Evolutionary conservation across 1,284 basidiomycete species (phyloP).

Genomic region (Cutaneotrichosporon cutaneum): DNA sequence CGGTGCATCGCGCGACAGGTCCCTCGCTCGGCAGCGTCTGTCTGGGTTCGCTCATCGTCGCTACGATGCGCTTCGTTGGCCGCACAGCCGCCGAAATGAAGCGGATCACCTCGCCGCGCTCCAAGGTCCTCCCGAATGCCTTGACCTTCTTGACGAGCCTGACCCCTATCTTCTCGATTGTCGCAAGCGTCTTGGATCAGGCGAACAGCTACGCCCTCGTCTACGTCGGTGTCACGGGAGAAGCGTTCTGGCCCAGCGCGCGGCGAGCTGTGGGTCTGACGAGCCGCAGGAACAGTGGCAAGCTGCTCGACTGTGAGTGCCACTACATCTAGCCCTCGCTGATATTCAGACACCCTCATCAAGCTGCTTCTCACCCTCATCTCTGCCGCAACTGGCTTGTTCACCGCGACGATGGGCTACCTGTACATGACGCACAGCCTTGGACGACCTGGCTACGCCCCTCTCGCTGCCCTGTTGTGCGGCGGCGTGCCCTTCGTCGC

Average conservation of each 20-base stretch:
- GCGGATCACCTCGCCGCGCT: conserved; percentile 39
- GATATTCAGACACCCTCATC: conserved; percentile 60
- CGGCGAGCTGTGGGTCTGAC: conserved; percentile 61
- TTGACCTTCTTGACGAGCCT: conserved; percentile 54
- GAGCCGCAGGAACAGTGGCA: conserved; percentile 45
- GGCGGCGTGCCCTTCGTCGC: conserved; percentile 77
- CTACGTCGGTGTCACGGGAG: conserved; percentile 82
- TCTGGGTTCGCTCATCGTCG: conserved; percentile 72
- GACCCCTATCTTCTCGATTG: conserved; percentile 50
- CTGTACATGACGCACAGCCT: conserved; percentile 83
- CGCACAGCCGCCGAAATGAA: conserved; percentile 42
- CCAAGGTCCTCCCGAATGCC: conserved; percentile 43
- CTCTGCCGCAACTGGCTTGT: conserved; percentile 71
- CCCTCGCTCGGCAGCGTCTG: conserved; percentile 77
- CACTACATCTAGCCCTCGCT: neutral
- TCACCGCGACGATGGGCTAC: conserved; percentile 78
- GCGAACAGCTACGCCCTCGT: conserved; percentile 78
- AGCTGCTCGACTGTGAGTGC: conserved; percentile 50
- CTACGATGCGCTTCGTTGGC: conserved; percentile 59
- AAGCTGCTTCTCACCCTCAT: conserved; percentile 63
- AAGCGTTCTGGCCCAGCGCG: conserved; percentile 75
- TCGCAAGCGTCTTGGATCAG: conserved; percentile 67
- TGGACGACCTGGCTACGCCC: conserved; percentile 70
- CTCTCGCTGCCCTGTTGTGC: conserved; percentile 72
- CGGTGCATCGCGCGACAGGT: conserved; percentile 72